A percentile compares a stretch with the other conserved stretches of the same genome.
Conservation (phyloP, 768 basidiomycete genomes). For the Panus rudis region DNA sequence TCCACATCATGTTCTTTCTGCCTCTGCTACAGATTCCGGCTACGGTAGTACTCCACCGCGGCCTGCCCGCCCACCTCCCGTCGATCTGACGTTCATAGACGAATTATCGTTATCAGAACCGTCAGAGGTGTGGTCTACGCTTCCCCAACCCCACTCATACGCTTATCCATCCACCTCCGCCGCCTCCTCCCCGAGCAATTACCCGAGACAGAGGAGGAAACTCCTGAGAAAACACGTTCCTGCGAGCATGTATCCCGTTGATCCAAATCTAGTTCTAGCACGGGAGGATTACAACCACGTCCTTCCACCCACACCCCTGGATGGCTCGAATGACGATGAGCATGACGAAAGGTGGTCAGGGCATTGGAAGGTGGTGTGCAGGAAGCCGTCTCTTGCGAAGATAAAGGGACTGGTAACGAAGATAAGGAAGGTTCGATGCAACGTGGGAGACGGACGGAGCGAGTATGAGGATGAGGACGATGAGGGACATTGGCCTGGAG, state of each 20-base stretch:
- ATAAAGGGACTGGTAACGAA: too few species aligned
- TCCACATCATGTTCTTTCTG: neutral
- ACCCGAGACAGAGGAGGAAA: too few species aligned
- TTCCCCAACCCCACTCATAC: slow-evolving; percentile 2
- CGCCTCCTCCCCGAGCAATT: neutral
- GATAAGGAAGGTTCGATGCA: too few species aligned
- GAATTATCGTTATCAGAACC: neutral
- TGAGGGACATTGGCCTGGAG: too few species aligned
- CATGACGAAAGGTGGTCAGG: too few species aligned
- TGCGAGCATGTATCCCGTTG: slow-evolving; percentile 16
- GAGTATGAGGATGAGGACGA: too few species aligned
- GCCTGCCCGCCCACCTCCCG: neutral
- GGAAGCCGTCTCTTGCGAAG: too few species aligned
- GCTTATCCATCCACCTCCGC: neutral
- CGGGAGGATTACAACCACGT: slow-evolving; percentile 23
- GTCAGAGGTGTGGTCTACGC: slow-evolving; percentile 15
- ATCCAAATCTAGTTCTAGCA: slow-evolving; percentile 23
- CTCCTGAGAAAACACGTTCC: too few species aligned
- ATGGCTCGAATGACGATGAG: too few species aligned
- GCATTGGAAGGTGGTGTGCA: too few species aligned
- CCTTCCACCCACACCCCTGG: neutral
- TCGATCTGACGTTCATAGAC: neutral
- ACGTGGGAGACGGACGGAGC: too few species aligned
- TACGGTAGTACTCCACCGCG: neutral
- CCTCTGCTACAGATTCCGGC: neutral